Conservation (phyloP, 805 yeast species). For the Clavispora vitiphila region DNA sequence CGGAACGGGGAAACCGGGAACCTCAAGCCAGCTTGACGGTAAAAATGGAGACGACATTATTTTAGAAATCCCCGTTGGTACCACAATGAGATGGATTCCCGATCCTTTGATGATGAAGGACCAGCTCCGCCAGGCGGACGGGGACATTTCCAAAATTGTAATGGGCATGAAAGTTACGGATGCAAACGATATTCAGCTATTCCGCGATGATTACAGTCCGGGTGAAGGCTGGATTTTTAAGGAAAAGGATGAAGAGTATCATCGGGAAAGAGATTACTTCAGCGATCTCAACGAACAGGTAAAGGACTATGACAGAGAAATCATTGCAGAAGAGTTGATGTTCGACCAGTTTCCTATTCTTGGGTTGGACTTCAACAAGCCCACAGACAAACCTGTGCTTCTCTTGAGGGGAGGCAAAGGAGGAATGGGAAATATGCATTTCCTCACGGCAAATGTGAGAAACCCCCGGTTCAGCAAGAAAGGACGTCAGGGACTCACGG, state of each 20-base stretch:
- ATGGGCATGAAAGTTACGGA: constrained; percentile 18
- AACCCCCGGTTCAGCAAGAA: constrained; percentile 84
- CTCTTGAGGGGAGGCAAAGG: constrained; percentile 84
- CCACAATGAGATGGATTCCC: constrained; percentile 80
- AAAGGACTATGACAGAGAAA: constrained; percentile 54
- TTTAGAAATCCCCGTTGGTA: constrained; percentile 88
- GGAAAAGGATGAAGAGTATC: constrained; percentile 70
- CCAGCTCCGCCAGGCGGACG: constrained; percentile 14
- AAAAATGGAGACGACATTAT: constrained; percentile 72
- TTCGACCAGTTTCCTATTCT: constrained; percentile 70
- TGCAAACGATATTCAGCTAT: constrained; percentile 45
- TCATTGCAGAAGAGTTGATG: constrained; percentile 51
- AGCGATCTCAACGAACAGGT: constrained; percentile 58
- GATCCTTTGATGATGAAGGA: constrained; percentile 50
- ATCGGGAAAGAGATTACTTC: constrained; percentile 63
- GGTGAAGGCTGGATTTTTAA: constrained; percentile 91
- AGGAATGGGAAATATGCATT: constrained; percentile 96
- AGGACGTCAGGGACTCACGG: constrained; percentile 69
- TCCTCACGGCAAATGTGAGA: constrained; percentile 73
- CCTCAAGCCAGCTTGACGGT: constrained; percentile 80
- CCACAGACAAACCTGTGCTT: constrained; percentile 61
- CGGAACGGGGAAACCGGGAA: constrained; percentile 66
- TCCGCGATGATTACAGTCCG: constrained; percentile 54
- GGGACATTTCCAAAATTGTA: constrained; percentile 14
- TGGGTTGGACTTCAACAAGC: constrained; percentile 70